Percentiles rank a stretch among this genome's conserved stretches.
phyloP scores from a whole-genome alignment of 495 filamentous ascomycete species.

The Talaromyces liani region DNA sequence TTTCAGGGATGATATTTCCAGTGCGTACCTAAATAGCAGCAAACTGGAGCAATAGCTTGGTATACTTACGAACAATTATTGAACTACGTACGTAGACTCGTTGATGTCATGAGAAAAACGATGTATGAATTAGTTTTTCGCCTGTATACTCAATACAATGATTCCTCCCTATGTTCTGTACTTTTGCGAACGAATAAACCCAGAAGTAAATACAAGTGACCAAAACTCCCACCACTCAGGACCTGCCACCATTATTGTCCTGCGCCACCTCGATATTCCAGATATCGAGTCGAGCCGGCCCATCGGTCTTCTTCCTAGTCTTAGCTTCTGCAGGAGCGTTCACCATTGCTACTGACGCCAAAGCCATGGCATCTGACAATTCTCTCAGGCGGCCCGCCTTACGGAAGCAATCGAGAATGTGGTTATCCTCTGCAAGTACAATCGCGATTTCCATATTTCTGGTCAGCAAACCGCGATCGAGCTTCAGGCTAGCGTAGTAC shows the following conservation, averaged over 20 bases:
- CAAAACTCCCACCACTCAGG: neutral
- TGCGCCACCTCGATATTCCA: conserved; percentile 34
- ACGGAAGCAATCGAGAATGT: conserved; percentile 58
- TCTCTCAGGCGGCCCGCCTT: conserved; percentile 64
- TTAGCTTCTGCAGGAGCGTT: conserved; percentile 30
- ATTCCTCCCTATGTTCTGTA: neutral
- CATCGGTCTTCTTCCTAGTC: conserved; percentile 22
- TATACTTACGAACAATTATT: neutral
- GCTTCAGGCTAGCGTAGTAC: conserved; percentile 56
- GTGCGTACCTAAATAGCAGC: neutral
- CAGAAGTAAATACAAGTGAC: neutral
- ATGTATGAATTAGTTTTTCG: neutral
- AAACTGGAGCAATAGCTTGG: neutral
- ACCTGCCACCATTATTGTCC: conserved; percentile 17
- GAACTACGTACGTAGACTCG: neutral
- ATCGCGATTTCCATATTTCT: conserved; percentile 74
- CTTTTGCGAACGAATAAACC: neutral
- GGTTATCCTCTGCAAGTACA: conserved; percentile 53
- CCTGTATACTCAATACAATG: neutral
- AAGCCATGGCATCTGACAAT: conserved; percentile 66
- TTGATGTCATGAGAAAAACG: neutral
- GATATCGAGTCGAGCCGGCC: conserved; percentile 37
- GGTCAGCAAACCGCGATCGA: conserved; percentile 57
- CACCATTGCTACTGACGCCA: conserved; percentile 66
- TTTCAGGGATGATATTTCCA: neutral